These are phyloP conservation scores for Arthroderma sp. DNA, from an alignment of 2,329 filamentous ascomycete species.

Conservation along the genomic window DNA sequence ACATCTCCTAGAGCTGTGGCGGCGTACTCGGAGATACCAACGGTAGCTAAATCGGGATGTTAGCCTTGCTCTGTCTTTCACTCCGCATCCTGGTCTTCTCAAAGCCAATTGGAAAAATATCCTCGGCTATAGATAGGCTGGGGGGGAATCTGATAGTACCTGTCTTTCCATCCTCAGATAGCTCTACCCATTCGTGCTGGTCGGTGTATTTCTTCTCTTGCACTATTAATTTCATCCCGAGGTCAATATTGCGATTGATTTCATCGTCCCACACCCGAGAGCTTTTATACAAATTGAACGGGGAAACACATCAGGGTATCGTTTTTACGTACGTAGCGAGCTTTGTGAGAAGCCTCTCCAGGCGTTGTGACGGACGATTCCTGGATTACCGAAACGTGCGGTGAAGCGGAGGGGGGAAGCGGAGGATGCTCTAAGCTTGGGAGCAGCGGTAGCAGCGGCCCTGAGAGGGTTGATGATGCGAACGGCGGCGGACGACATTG, in stretches of 20 bases:
- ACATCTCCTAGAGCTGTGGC: conserved; percentile 88
- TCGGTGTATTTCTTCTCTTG: conserved; percentile 72
- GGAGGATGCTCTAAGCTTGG: conserved; percentile 7
- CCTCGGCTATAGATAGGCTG: neutral
- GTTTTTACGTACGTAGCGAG: conserved; percentile 23
- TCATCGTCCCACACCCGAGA: no score
- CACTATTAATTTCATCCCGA: conserved; percentile 15
- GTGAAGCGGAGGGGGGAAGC: conserved; percentile 7
- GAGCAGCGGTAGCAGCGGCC: conserved; percentile 6
- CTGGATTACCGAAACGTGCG: conserved; percentile 3
- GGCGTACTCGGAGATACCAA: conserved; percentile 84
- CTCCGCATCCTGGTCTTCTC: no score
- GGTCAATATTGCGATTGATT: no score
- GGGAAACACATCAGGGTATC: no score
- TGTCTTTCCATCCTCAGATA: conserved; percentile 67
- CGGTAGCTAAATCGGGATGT: conserved; percentile 36
- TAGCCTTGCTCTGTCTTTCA: no score
- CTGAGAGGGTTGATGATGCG: conserved; percentile 9
- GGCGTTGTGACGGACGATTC: conserved; percentile 6
- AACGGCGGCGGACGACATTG: conserved; percentile 27
- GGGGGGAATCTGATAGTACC: conserved; percentile 35
- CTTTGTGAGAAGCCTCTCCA: conserved; percentile 29
- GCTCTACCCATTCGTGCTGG: conserved; percentile 96
- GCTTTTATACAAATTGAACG: no score
- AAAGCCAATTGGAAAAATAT: no score